phyloP scores from a whole-genome alignment of 2,329 filamentous ascomycete genomes.

The Cordyceps farinosa region DNA sequence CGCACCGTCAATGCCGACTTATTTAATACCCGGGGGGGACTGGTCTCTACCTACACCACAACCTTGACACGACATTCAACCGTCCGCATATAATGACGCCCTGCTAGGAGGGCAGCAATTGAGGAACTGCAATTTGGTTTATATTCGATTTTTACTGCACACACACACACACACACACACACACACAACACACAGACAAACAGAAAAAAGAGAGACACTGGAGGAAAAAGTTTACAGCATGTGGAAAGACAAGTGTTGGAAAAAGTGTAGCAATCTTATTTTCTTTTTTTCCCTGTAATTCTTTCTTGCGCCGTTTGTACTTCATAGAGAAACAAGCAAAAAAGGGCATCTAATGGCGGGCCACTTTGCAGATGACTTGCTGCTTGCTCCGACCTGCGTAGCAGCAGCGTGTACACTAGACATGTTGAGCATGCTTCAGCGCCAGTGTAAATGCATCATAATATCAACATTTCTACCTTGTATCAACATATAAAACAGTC shows the following conservation, averaged over 20 bases:
- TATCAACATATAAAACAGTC: neutral
- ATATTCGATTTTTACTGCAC: neutral
- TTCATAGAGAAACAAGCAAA: neutral
- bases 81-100: slow-evolving; percentile 8
- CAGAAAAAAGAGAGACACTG: neutral
- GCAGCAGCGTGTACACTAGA: neutral
- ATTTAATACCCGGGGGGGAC: slow-evolving; percentile 12
- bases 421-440: neutral
- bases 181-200: neutral
- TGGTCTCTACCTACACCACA: neutral
- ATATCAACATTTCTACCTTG: neutral
- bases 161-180: neutral
- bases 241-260: slow-evolving; percentile 1
- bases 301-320: neutral
- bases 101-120: neutral
- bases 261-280: slow-evolving; percentile 2
- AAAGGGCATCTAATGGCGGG: neutral
- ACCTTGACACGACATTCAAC: slow-evolving; percentile 13
- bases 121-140: neutral
- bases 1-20: slow-evolving; percentile 12
- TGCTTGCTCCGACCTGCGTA: neutral
- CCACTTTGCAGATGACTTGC: neutral
- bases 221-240: neutral
- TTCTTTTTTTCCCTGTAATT: neutral
- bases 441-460: too few species aligned